These are phyloP conservation scores for Blastocystis sp. DNA, from an alignment of 352 stramenopile species.

Conservation along the genomic window DNA sequence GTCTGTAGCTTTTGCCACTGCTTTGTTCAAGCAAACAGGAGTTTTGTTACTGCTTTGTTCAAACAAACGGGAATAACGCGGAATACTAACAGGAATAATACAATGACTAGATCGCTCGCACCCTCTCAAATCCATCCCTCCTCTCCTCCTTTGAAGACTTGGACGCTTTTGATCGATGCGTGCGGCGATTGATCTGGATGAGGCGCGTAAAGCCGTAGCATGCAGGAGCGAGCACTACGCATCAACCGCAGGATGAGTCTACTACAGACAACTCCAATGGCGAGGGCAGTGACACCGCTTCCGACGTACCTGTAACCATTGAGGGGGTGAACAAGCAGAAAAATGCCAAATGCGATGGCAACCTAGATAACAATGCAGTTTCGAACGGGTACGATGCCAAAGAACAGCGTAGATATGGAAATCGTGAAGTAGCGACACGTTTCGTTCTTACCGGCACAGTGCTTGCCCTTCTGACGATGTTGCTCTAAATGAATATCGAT, in stretches of 20 bases:
- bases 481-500: constrained; percentile 46
- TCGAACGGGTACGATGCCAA: constrained; percentile 4
- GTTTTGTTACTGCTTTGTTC: background rate
- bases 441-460: constrained; percentile 5
- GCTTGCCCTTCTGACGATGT: background rate
- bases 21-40: background rate
- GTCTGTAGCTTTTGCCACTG: background rate
- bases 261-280: constrained; percentile 28
- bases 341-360: constrained; percentile 33
- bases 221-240: constrained; percentile 45
- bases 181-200: background rate
- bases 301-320: background rate
- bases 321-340: constrained; percentile 3
- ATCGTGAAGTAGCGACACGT: constrained; percentile 14
- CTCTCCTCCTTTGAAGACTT: background rate
- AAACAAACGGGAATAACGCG: background rate
- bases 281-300: constrained; percentile 38
- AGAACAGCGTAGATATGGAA: constrained; percentile 40
- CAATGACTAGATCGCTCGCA: too few relatives aligned
- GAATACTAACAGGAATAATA: background rate
- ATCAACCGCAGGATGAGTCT: background rate
- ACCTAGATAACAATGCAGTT: background rate
- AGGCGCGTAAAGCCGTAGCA: constrained; percentile 49
- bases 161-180: background rate
- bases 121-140: background rate